Percentiles rank a stretch among this genome's conserved stretches.
phyloP scores from a whole-genome alignment of 495 filamentous ascomycete species.

The Neurospora sp. region DNA sequence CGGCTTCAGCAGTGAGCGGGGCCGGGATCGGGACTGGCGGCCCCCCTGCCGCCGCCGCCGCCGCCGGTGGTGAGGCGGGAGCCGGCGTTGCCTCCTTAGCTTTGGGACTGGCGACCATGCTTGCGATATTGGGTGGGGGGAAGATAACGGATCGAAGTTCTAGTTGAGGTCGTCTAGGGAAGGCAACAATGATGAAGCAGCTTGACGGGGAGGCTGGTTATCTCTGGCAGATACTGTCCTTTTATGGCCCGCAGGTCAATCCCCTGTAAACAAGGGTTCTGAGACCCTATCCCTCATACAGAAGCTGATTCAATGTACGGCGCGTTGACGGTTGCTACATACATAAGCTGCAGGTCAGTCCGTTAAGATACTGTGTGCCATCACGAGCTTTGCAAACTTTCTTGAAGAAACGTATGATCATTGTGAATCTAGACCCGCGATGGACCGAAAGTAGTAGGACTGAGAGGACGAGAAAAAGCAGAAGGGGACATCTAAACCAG shows the following conservation, averaged over 20 bases:
- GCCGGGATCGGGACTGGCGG: neutral
- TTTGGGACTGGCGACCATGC: neutral
- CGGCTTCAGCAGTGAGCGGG: neutral
- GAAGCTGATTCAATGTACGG: neutral
- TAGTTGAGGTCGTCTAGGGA: neutral
- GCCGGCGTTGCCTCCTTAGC: neutral
- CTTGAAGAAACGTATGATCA: neutral
- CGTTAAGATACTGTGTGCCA: neutral
- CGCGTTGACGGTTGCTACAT: neutral
- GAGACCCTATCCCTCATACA: neutral
- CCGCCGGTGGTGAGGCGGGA: neutral
- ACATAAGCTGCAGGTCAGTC: neutral
- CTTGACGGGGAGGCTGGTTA: neutral
- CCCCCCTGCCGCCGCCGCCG: neutral
- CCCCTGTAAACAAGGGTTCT: neutral
- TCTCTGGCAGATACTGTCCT: neutral
- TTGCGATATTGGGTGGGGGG: neutral
- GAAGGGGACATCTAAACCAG: neutral
- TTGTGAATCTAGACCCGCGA: neutral
- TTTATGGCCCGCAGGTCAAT: neutral
- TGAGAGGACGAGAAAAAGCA: neutral
- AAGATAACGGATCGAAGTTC: neutral
- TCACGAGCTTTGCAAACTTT: neutral
- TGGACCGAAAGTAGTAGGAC: neutral
- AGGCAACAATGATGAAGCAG: neutral